Evolutionary conservation across 495 filamentous ascomycete genomes (phyloP), one percentile per base, ranked within the genome.

Genomic region (Glarea lozoyensis): DNA sequence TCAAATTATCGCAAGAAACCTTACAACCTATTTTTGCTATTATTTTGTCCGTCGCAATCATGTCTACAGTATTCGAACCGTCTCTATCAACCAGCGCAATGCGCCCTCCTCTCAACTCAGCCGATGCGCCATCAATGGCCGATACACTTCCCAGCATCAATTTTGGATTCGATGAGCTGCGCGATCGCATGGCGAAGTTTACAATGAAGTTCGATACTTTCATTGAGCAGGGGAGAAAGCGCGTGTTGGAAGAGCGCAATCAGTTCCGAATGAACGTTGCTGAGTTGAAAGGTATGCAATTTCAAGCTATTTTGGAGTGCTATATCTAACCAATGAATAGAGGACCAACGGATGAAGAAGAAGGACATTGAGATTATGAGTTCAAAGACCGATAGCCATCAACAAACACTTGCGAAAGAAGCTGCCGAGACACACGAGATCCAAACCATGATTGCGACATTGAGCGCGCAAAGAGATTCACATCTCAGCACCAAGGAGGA

Each of bases 101-200:
- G 75, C 83, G 84, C 48, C 76, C 78, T 38, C 79, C 84, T 13
- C 67, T 82, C 42, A 65, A 63, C 24, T 53, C 62, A 7, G 56
- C 51, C 17, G 45, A 60, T 12, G 62, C 60, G 31, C 59, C 61
- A 16, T 75, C 70, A 16, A 62, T 74, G 58, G 86, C 86, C 25
- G 86, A 92, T 61, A 78, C 79, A 10, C 76, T 96, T 7, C 92
- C 92, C 27, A 86, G 69, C 60, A 84, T 95, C 63, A 88, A 92
- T 64, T 96, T 97, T 61, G 88, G 87, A 44, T 97, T 97, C 63
- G 90, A 97, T 45, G 88, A 95, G 48, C 68, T 98, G 46, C 89
- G 89, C 62, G 86, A 87, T 50, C 81, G 87, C 63, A 97, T 98
- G 90, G 78, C 84, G 20, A 82, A 83, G 39, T 98, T 98, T 61